Evolutionary conservation across 2,329 filamentous ascomycete species (phyloP), one percentile per base, ranked within the genome.

Genomic region (Dactylonectria estremocensis): DNA sequence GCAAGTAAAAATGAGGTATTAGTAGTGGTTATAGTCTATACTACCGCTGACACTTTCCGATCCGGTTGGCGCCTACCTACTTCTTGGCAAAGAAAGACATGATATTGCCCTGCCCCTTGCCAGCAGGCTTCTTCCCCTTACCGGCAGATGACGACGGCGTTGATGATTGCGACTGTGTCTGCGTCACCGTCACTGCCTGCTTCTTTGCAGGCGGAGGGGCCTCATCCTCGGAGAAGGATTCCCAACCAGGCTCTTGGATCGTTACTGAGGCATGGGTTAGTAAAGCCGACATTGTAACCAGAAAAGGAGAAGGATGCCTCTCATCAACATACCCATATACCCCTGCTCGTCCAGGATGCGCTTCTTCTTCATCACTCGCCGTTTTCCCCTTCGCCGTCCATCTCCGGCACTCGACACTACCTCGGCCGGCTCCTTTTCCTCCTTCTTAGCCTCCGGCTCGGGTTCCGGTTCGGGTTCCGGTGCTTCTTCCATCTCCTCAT

Each of bases 41-140:
- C 54, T 57, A 14, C 58, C 20, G 13, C 2, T 16, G 31, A 35
- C 18, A n/a, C 5, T 35, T 18, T 22, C 31, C 24, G 1, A 24
- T 2, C 20, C 31, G 8, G 18, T 9, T 31, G 8, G 18, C 10
- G 11, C 49, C 35, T 73, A 92, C 77, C 35, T 73, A 93, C 77
- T 95, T 96, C 84, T 97, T 97, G 48, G 88, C 87, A 80, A 97
- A 97, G 82, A 97, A 97, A 1, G 92, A 94, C 92, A 95, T 97
- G 77, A 97, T 97, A 78, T 87, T 97, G 3, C 95, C 94, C 76
- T 94, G 92, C 3, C 88, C 80, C 77, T 94, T 93, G 1, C 84
- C 82, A 1, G 82, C 82, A 20, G 83, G 75, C 77, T 91, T 92
- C 74, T 88, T 90, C 24, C 85, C 79, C 73, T 87, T 89, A 52